Conservation (phyloP, 352 stramenopile species). For the Globisporangium splendens region DNA sequence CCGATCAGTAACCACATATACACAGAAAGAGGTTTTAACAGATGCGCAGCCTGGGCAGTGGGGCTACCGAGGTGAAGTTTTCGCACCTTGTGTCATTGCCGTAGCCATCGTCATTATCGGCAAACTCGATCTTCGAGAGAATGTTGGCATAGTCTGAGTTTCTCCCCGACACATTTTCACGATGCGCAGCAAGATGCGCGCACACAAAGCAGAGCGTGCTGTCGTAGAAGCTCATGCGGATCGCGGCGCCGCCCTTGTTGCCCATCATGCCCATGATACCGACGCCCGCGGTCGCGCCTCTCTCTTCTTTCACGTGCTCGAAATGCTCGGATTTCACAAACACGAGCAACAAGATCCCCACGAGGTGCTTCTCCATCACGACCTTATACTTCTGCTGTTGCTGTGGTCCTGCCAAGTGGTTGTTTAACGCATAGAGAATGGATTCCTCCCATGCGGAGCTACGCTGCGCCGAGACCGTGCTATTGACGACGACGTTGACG, state of each 20-base stretch:
- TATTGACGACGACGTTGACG: slow-evolving; percentile 98
- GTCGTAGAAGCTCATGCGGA: slow-evolving; percentile 97
- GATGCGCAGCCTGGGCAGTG: too few species aligned
- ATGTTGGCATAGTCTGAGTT: slow-evolving; percentile 99
- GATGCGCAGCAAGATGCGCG: slow-evolving; percentile 97
- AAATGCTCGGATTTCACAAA: slow-evolving; percentile 88
- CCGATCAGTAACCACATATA: too few species aligned
- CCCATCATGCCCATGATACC: slow-evolving; percentile 99
- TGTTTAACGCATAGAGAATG: slow-evolving; percentile 90
- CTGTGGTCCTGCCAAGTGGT: slow-evolving; percentile 10
- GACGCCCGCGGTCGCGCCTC: slow-evolving; percentile 90
- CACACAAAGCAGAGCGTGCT: slow-evolving; percentile 99
- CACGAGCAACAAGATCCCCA: slow-evolving; percentile 96
- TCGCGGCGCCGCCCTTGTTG: slow-evolving; percentile 97
- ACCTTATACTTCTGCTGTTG: slow-evolving; percentile 45
- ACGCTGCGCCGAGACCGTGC: slow-evolving; percentile 87
- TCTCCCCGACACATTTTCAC: slow-evolving; percentile 95
- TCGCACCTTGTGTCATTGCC: slow-evolving; percentile 18
- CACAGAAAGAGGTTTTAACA: too few species aligned
- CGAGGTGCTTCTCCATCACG: slow-evolving; percentile 92
- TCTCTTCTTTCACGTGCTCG: slow-evolving; percentile 84
- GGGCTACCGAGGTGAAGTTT: too few species aligned
- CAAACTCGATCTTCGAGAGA: slow-evolving; percentile 94
- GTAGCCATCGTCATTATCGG: slow-evolving; percentile 31
- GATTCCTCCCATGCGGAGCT: slow-evolving; percentile 89